Conservation (phyloP, 208 protist species). For the Leishmania martiniquensis region DNA sequence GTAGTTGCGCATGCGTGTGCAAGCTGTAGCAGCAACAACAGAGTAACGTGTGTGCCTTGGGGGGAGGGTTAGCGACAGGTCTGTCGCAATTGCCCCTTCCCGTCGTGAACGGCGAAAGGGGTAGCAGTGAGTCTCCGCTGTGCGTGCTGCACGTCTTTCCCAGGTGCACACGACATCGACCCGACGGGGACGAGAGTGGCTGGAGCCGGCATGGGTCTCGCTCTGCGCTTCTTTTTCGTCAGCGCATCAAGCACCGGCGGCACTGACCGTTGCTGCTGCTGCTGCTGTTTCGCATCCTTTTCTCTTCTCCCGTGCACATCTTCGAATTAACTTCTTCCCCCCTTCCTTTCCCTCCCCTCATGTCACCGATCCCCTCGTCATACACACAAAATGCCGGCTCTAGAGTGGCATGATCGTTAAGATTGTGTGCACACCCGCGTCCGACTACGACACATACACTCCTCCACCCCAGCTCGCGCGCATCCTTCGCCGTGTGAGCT, state of each 20-base stretch:
- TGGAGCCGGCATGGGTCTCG: not conserved
- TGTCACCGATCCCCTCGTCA: not conserved
- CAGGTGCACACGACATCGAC: not conserved
- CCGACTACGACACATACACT: not conserved
- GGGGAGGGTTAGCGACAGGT: too few relatives aligned
- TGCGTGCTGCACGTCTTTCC: not conserved
- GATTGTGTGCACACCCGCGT: not conserved
- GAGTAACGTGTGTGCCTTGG: too few relatives aligned
- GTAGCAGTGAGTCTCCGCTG: too few relatives aligned
- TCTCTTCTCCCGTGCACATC: not conserved
- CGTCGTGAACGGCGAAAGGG: not conserved
- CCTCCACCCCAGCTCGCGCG: not conserved
- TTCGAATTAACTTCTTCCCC: too few relatives aligned
- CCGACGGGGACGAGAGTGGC: not conserved
- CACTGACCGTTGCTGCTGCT: not conserved
- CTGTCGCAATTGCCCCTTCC: not conserved
- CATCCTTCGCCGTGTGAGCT: not conserved
- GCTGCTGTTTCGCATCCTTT: not conserved
- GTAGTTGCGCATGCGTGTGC: not conserved
- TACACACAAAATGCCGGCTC: not conserved
- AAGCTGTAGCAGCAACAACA: too few relatives aligned
- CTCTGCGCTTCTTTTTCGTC: not conserved
- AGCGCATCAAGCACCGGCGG: not conserved
- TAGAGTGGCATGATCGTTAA: not conserved
- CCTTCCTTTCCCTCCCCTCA: not conserved